These are phyloP conservation scores for Leccinum pellstonianum DNA, from an alignment of 768 basidiomycete genomes.

Conservation along the genomic window DNA sequence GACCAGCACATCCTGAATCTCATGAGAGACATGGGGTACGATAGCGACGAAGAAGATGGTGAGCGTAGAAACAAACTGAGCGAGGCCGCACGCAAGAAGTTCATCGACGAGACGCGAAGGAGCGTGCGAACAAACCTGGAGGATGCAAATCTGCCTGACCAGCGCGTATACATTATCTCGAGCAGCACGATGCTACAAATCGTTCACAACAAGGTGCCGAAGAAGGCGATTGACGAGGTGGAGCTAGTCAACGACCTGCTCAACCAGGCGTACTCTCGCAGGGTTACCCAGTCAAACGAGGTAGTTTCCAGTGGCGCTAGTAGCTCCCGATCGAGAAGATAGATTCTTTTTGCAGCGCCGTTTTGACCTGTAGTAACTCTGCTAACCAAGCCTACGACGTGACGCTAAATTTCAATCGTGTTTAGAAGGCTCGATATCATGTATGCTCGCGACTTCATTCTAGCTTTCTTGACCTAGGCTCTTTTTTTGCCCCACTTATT, in stretches of 20 bases:
- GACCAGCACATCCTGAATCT: constrained; percentile 31
- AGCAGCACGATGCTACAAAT: not conserved
- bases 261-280: too few relatives aligned
- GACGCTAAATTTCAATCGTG: too few relatives aligned
- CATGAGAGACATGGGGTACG: constrained; percentile 26
- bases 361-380: too few relatives aligned
- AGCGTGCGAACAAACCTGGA: constrained; percentile 21
- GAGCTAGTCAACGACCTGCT: too few relatives aligned
- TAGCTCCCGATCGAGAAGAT: not conserved
- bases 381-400: too few relatives aligned
- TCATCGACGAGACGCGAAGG: constrained; percentile 21
- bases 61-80: constrained; percentile 7
- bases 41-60: constrained; percentile 20
- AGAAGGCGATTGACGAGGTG: too few relatives aligned
- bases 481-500: not conserved
- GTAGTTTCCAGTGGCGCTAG: not conserved
- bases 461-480: too few relatives aligned
- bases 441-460: not conserved
- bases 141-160: constrained; percentile 19
- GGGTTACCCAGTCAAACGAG: too few relatives aligned
- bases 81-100: constrained; percentile 18
- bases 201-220: too few relatives aligned
- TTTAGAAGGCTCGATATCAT: not conserved
- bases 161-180: constrained; percentile 30
- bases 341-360: not conserved